These are phyloP conservation scores for Talaromyces ruber DNA, from an alignment of 495 filamentous ascomycete species.

Conservation along the genomic window DNA sequence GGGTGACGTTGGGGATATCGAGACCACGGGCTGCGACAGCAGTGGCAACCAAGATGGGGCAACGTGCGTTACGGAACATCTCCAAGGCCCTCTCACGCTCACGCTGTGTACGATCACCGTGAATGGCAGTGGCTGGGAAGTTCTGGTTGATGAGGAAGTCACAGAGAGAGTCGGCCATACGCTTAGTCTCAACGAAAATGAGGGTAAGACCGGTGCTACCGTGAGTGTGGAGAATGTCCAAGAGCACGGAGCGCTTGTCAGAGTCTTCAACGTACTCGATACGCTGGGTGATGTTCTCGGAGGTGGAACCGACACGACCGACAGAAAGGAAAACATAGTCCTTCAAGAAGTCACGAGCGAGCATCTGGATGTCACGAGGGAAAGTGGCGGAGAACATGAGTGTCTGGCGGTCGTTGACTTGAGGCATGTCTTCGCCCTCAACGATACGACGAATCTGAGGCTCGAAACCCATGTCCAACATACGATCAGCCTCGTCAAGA, in stretches of 20 bases:
- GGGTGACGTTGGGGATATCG: slow-evolving; percentile 96
- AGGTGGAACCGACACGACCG: slow-evolving; percentile 98
- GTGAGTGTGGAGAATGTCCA: slow-evolving; percentile 95
- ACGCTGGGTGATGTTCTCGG: slow-evolving; percentile 99
- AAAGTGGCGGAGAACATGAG: slow-evolving; percentile 99
- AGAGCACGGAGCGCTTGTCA: slow-evolving; percentile 94
- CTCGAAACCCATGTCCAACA: slow-evolving; percentile 99
- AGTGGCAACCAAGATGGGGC: slow-evolving; percentile 93
- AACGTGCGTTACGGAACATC: slow-evolving; percentile 91
- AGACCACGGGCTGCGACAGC: slow-evolving; percentile 93
- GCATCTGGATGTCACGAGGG: slow-evolving; percentile 97
- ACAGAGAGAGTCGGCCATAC: slow-evolving; percentile 95
- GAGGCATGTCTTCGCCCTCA: slow-evolving; percentile 95
- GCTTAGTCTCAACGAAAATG: slow-evolving; percentile 99
- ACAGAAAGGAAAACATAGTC: slow-evolving; percentile 98
- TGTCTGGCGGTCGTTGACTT: slow-evolving; percentile 76
- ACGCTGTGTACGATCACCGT: slow-evolving; percentile 95
- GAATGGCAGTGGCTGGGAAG: slow-evolving; percentile 97
- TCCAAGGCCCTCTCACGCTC: slow-evolving; percentile 97
- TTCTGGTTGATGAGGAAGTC: slow-evolving; percentile 97
- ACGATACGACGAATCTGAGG: slow-evolving; percentile 98
- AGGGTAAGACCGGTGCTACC: slow-evolving; percentile 77
- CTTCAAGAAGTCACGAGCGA: slow-evolving; percentile 94
- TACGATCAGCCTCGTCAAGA: slow-evolving; percentile 97
- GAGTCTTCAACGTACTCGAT: slow-evolving; percentile 94